Evolutionary conservation across 2,329 filamentous ascomycete genomes (phyloP).

Genomic region (Aspergillus udagawae): DNA sequence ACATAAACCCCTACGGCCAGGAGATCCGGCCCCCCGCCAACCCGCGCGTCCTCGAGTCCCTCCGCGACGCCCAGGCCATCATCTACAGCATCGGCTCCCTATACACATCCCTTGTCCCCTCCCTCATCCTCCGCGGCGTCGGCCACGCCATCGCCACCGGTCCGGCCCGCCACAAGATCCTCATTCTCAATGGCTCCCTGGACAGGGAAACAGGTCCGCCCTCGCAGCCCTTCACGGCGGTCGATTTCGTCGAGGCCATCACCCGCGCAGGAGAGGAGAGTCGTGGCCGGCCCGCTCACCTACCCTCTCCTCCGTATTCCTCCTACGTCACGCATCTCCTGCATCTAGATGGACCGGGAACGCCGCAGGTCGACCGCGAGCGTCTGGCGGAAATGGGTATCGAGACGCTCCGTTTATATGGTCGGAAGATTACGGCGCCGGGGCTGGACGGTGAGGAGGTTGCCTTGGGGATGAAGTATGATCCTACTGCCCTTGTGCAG

Average conservation of each 20-base stretch:
- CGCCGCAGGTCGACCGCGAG: constrained; percentile 66
- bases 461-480: constrained; percentile 62
- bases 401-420: constrained; percentile 72
- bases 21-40: constrained; percentile 85
- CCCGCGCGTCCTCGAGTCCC: constrained; percentile 67
- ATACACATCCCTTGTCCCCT: constrained; percentile 85
- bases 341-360: constrained; percentile 67
- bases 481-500: constrained; percentile 68
- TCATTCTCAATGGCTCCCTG: constrained; percentile 77
- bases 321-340: constrained; percentile 80
- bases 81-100: constrained; percentile 93
- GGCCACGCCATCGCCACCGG: constrained; percentile 59
- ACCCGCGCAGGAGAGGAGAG: constrained; percentile 69
- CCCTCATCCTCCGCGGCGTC: constrained; percentile 71
- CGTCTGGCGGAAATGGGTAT: constrained; percentile 66
- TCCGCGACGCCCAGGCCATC: constrained; percentile 62
- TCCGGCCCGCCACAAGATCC: constrained; percentile 62
- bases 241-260: constrained; percentile 80
- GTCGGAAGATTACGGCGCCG: constrained; percentile 49
- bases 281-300: constrained; percentile 40
- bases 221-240: constrained; percentile 61
- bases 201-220: constrained; percentile 84
- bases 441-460: constrained; percentile 43
- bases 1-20: constrained; percentile 98
- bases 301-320: constrained; percentile 48